phyloP scores from a whole-genome alignment of 2,329 filamentous ascomycete genomes.

The Mollisiaceae sp. region DNA sequence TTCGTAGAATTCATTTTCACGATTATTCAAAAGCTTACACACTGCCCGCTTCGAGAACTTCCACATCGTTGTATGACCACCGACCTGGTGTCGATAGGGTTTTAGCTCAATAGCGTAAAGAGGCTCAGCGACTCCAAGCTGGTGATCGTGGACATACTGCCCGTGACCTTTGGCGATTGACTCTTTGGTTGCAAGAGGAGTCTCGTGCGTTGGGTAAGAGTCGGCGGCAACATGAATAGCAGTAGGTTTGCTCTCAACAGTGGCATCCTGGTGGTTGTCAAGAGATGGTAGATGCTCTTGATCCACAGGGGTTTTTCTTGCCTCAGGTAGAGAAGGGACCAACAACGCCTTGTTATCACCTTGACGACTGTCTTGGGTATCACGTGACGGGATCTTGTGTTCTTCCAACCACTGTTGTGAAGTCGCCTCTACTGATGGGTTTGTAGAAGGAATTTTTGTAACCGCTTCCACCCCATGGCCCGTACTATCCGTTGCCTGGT shows the following conservation, averaged over 20 bases:
- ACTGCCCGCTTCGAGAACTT: slow-evolving; percentile 93
- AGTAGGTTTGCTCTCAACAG: not conserved
- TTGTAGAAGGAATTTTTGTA: not conserved
- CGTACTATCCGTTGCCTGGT: slow-evolving; percentile 48
- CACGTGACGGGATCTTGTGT: slow-evolving; percentile 38
- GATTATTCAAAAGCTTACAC: slow-evolving; percentile 97
- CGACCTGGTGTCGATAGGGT: slow-evolving; percentile 96
- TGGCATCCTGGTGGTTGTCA: not conserved
- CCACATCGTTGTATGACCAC: slow-evolving; percentile 95
- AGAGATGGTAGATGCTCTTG: not conserved
- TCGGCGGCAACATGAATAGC: not conserved
- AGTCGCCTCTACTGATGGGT: slow-evolving; percentile 1
- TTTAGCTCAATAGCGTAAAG: slow-evolving; percentile 94
- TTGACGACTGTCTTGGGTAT: slow-evolving; percentile 19
- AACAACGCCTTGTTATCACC: slow-evolving; percentile 17
- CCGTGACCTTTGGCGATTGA: not conserved
- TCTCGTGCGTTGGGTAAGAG: not conserved
- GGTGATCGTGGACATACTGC: slow-evolving; percentile 56
- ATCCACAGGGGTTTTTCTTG: not conserved
- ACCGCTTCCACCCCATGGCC: slow-evolving; percentile 23
- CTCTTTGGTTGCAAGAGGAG: slow-evolving; percentile 12
- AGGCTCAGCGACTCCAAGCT: slow-evolving; percentile 54
- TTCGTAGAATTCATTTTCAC: slow-evolving; percentile 99
- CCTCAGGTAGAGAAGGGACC: slow-evolving; percentile 11
- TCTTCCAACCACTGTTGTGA: slow-evolving; percentile 41